These are phyloP conservation scores for Beauveria brongniartii DNA, from an alignment of 2,329 filamentous ascomycete genomes.

Conservation along the genomic window DNA sequence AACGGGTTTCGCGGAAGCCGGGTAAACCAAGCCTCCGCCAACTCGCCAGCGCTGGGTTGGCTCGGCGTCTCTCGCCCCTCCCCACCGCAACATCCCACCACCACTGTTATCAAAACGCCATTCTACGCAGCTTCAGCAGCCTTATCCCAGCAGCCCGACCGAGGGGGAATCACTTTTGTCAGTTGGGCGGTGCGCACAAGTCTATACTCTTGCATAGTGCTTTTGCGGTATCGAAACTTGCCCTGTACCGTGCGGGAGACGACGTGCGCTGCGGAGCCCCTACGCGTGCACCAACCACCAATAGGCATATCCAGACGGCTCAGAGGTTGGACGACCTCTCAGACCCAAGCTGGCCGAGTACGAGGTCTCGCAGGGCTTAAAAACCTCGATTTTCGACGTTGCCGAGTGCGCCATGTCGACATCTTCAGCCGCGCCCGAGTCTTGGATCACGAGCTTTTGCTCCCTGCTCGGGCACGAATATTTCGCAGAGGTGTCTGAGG, in stretches of 20 bases:
- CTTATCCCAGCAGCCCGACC: slow-evolving; percentile 7
- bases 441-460: slow-evolving; percentile 98
- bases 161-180: neutral
- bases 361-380: neutral
- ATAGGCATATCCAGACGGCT: neutral
- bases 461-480: slow-evolving; percentile 94
- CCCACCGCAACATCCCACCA: slow-evolving; percentile 13
- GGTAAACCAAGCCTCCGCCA: slow-evolving; percentile 11
- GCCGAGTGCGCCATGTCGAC: slow-evolving; percentile 41
- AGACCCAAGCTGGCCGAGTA: neutral
- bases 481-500: slow-evolving; percentile 96
- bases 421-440: slow-evolving; percentile 62
- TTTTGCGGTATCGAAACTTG: neutral
- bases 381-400: neutral
- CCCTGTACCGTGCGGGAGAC: neutral
- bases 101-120: slow-evolving; percentile 6
- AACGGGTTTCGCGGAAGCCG: slow-evolving; percentile 4
- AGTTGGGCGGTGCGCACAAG: neutral
- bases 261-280: slow-evolving; percentile 3
- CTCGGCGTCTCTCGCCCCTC: slow-evolving; percentile 9
- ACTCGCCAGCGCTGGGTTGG: neutral
- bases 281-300: slow-evolving; percentile 3
- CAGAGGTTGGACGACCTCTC: neutral
- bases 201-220: neutral
- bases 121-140: slow-evolving; percentile 9